Evolutionary conservation across 1,139 yeast genomes (phyloP).

Genomic region (Debaryomycetaceae sp.): DNA sequence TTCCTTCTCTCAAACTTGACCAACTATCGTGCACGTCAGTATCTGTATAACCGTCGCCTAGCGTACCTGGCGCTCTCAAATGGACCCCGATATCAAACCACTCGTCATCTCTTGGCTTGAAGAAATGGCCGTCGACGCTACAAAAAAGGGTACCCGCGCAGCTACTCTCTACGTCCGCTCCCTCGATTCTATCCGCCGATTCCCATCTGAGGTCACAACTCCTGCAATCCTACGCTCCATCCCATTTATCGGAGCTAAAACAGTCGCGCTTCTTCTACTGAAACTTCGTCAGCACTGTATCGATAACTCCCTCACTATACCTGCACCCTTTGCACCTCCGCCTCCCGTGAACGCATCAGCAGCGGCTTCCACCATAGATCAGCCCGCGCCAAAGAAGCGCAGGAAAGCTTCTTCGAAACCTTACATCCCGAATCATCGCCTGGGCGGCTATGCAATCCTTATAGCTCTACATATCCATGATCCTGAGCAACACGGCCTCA

Average conservation of each 20-base stretch:
- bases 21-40: too few species aligned
- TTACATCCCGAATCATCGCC: constrained; percentile 67
- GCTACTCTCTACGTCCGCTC: constrained; percentile 40
- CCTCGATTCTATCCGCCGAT: constrained; percentile 30
- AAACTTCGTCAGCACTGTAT: constrained; percentile 36
- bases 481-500: constrained; percentile 36
- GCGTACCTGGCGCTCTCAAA: background rate
- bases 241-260: constrained; percentile 53
- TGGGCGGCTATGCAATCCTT: constrained; percentile 84
- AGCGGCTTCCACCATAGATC: background rate
- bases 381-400: constrained; percentile 5
- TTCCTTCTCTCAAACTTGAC: too few species aligned
- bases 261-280: constrained; percentile 34
- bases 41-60: background rate
- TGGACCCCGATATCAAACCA: constrained; percentile 15
- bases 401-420: constrained; percentile 19
- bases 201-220: constrained; percentile 32
- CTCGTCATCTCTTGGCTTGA: constrained; percentile 43
- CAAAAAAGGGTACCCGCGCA: constrained; percentile 28
- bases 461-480: constrained; percentile 52
- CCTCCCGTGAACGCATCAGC: constrained; percentile 1
- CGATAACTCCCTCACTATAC: constrained; percentile 27
- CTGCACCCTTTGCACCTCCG: constrained; percentile 17
- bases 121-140: constrained; percentile 33
- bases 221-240: constrained; percentile 42